Conservation (phyloP, 148 eudicot species). For the Rhododendron vialii region DNA sequence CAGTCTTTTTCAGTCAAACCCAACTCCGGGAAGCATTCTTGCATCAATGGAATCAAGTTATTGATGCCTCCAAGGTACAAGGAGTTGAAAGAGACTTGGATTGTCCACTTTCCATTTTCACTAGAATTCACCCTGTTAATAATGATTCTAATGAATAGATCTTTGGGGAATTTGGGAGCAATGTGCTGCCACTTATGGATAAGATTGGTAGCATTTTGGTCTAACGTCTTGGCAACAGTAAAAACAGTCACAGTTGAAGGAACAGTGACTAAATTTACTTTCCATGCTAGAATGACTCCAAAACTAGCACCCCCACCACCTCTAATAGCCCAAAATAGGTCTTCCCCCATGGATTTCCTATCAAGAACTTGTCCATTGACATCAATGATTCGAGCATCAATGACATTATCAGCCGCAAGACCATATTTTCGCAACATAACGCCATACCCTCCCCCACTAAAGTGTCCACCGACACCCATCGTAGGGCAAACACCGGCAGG, state of each 20-base stretch:
- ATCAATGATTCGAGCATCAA: constrained; percentile 3
- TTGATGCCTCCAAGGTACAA: constrained; percentile 4
- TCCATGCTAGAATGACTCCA: constrained; percentile 4
- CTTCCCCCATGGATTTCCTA: constrained; percentile 12
- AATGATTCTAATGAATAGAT: not conserved
- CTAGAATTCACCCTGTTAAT: not conserved
- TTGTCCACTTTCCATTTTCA: not conserved
- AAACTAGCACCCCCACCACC: constrained; percentile 13
- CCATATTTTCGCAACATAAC: not conserved
- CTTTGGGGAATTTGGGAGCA: not conserved
- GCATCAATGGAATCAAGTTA: not conserved
- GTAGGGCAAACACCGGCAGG: constrained; percentile 5
- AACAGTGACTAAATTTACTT: not conserved
- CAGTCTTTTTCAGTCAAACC: constrained; percentile 3
- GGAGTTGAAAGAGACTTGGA: not conserved
- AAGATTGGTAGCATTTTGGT: not conserved
- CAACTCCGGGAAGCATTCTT: constrained; percentile 7
- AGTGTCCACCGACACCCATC: constrained; percentile 10
- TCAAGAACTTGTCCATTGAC: constrained; percentile 4
- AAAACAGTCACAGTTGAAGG: constrained; percentile 8
- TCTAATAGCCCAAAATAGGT: constrained; percentile 16
- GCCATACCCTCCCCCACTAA: constrained; percentile 15
- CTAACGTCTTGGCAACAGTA: not conserved
- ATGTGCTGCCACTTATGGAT: constrained; percentile 1
- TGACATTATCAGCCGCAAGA: not conserved